phyloP scores from a whole-genome alignment of 257 asterid genomes.

The Apocynum venetum region DNA sequence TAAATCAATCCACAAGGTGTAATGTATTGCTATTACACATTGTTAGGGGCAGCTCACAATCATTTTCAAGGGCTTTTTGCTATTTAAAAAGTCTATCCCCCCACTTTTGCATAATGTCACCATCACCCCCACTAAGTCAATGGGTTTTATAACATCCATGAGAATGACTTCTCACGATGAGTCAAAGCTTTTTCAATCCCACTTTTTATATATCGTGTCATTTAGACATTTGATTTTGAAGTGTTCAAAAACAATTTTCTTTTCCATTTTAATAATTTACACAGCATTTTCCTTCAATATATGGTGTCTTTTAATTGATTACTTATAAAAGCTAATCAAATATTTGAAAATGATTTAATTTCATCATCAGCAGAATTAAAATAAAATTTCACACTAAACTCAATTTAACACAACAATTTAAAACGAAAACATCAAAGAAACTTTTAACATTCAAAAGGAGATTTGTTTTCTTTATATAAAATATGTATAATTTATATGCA shows the following conservation, averaged over 20 bases:
- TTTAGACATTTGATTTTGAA: not conserved
- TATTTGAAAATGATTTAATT: too few relatives aligned
- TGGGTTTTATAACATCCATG: conserved; percentile 38
- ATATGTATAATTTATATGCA: too few relatives aligned
- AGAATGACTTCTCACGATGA: conserved; percentile 23
- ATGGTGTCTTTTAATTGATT: too few relatives aligned
- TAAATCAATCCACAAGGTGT: conserved; percentile 8
- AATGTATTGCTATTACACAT: conserved; percentile 12
- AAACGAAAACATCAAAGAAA: too few relatives aligned
- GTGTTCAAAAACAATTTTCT: not conserved
- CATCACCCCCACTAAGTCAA: conserved; percentile 53
- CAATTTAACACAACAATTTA: too few relatives aligned
- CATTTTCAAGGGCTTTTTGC: conserved; percentile 47
- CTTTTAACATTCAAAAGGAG: too few relatives aligned
- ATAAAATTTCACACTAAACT: too few relatives aligned
- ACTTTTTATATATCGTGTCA: not conserved
- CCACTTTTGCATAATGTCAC: conserved; percentile 29
- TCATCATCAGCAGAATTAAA: too few relatives aligned
- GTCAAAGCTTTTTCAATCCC: conserved; percentile 27
- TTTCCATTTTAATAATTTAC: not conserved
- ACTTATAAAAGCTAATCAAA: too few relatives aligned
- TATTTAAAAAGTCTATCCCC: conserved; percentile 8
- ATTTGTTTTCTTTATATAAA: too few relatives aligned
- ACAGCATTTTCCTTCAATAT: too few relatives aligned
- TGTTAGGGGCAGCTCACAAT: conserved; percentile 45